Conservation (phyloP, 2,329 filamentous ascomycete genomes). For the Pyrenochaeta sp. region DNA sequence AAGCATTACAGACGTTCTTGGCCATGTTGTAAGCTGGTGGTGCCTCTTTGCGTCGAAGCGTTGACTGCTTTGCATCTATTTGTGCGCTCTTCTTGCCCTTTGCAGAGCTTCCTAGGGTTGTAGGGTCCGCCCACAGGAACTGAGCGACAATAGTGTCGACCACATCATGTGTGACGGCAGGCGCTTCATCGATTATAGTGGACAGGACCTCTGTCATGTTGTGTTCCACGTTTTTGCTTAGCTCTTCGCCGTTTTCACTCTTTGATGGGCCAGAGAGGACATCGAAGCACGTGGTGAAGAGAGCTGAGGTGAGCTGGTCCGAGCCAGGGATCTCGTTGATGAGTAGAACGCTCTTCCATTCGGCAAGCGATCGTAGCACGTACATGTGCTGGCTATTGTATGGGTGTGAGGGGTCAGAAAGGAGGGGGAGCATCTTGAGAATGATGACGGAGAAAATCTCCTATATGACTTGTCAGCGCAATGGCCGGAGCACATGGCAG, state of each 20-base stretch:
- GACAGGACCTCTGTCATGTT: constrained; percentile 88
- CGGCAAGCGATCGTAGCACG: constrained; percentile 84
- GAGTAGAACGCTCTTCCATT: constrained; percentile 93
- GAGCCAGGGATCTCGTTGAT: constrained; percentile 86
- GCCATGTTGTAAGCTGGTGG: constrained; percentile 96
- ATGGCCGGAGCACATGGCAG: background rate
- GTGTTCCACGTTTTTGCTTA: constrained; percentile 92
- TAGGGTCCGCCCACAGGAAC: constrained; percentile 86
- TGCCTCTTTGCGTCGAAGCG: constrained; percentile 83
- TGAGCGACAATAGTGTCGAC: constrained; percentile 95
- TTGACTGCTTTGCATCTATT: constrained; percentile 80
- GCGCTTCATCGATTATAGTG: constrained; percentile 85
- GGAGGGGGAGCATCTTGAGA: constrained; percentile 80
- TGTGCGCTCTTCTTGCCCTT: constrained; percentile 63
- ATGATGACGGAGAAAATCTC: constrained; percentile 94
- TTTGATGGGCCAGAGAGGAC: constrained; percentile 83
- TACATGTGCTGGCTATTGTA: constrained; percentile 96
- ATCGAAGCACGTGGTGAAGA: constrained; percentile 93
- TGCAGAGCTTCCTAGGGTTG: constrained; percentile 52
- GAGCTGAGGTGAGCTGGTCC: constrained; percentile 73
- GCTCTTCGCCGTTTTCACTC: constrained; percentile 76
- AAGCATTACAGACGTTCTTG: constrained; percentile 88
- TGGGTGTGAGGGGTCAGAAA: constrained; percentile 85
- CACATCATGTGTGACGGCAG: constrained; percentile 78
- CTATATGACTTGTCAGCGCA: constrained; percentile 57